A percentile compares a stretch with the other conserved stretches of the same genome.
Conservation (phyloP, 176 grass and related monocot species). For the Miscanthus lutarioriparius region DNA sequence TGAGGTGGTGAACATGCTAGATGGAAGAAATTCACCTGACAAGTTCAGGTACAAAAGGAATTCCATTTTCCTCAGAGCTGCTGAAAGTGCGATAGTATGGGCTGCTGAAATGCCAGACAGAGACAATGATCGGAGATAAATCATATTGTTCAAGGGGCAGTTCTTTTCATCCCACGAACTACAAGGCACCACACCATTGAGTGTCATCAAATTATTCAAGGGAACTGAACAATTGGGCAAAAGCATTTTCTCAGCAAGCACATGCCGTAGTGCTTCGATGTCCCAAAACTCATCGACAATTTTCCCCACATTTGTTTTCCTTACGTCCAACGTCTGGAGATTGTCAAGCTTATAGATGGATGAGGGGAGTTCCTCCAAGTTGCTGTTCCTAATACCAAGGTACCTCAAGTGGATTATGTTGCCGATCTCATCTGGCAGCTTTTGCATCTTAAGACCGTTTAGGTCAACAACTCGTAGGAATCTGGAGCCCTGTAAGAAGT, state of each 20-base stretch:
- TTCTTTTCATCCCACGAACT: slow-evolving; percentile 28
- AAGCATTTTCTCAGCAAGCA: slow-evolving; percentile 44
- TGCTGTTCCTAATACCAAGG: slow-evolving; percentile 48
- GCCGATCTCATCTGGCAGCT: slow-evolving; percentile 41
- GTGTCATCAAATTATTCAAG: slow-evolving; percentile 54
- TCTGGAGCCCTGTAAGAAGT: slow-evolving; percentile 39
- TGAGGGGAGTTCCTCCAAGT: slow-evolving; percentile 33
- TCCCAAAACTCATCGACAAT: slow-evolving; percentile 39
- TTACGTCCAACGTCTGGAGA: slow-evolving; percentile 48
- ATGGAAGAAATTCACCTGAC: slow-evolving; percentile 47
- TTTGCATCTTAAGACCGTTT: slow-evolving; percentile 41
- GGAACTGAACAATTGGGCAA: slow-evolving; percentile 32
- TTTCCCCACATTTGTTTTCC: slow-evolving; percentile 39
- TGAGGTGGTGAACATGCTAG: slow-evolving; percentile 36
- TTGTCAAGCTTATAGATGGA: slow-evolving; percentile 48
- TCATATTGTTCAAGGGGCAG: slow-evolving; percentile 45
- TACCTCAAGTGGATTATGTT: slow-evolving; percentile 56
- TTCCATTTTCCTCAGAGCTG: slow-evolving; percentile 40
- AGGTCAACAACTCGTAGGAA: slow-evolving; percentile 47
- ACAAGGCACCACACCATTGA: slow-evolving; percentile 30
- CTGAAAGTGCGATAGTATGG: slow-evolving; percentile 28
- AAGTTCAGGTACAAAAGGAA: slow-evolving; percentile 47
- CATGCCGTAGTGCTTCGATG: slow-evolving; percentile 43
- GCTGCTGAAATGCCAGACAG: slow-evolving; percentile 37
- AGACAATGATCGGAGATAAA: slow-evolving; percentile 44